Base-by-base conservation (phyloP, 2,329 filamentous ascomycete genomes). In the Cadophora sp. region DNA sequence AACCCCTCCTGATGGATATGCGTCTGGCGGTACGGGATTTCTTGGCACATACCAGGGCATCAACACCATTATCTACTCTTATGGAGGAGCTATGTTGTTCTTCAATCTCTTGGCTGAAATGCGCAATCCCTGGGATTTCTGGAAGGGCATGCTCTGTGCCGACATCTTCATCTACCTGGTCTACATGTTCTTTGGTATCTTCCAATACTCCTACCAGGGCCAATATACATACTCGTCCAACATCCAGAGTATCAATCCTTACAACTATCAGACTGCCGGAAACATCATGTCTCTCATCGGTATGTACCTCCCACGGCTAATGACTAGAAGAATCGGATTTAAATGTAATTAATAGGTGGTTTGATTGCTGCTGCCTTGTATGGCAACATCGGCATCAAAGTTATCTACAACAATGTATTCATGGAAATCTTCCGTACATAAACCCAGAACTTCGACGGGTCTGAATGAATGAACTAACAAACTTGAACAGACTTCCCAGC, bases 11-110 rank as follows among this genome's bases (percentile, higher is more conserved):
- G 55, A 66, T 9, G 64, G 68, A 59, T 67, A 59, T 45, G 66
- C 70, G 6, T 71, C 66, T 48, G 70, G 66, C 59, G 66, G 66
- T 24, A 47, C 41, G 13, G 70, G 68, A 24, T 70, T 70, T 65
- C 63, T 72, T 14, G 70, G 68, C 30, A 59, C 69, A 65, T 70
- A 63, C 71, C 64, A 72, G 43, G 70, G 70, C 51, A 61, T 72
- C 43, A 72, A 69, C 43, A 59, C 18, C n/a, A 67, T 81, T 14
- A 84, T 88, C 16, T 85, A 83, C 64, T 81, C 84, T 0, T 88
- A 87, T 68, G 84, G 84, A 22, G 86, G 86, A 13, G 83, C 83
- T 1, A 82, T 85, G 73, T 76, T 88, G 3, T 88, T 87, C 72
- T 81, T 82, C 30, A 84, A 87, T 64, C 83, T 89, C 68, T 80